These are phyloP conservation scores for Linaria vulgaris DNA, from an alignment of 257 asterid species.

Conservation along the genomic window DNA sequence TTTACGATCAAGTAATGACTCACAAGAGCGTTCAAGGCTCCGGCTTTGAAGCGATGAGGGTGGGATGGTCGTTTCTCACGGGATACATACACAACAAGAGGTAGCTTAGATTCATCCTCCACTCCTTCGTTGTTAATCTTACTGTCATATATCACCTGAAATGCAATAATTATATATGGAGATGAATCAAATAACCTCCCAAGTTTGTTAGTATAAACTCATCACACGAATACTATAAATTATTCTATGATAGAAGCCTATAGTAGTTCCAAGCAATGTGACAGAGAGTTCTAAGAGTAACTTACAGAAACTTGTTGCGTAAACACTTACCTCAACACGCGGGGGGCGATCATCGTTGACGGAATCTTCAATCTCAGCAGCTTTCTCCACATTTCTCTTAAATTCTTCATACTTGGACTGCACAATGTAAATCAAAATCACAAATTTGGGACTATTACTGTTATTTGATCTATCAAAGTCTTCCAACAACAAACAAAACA, in stretches of 20 bases:
- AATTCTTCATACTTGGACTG: conserved; percentile 60
- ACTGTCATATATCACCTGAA: conserved; percentile 61
- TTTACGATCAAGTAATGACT: conserved; percentile 4
- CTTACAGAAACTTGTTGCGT: too few species aligned
- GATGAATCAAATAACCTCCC: too few species aligned
- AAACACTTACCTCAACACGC: conserved; percentile 47
- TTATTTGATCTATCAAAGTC: neutral
- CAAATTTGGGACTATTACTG: too few species aligned
- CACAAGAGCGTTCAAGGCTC: conserved; percentile 64
- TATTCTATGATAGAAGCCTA: too few species aligned
- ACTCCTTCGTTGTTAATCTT: conserved; percentile 33
- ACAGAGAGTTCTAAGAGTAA: too few species aligned
- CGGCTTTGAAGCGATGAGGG: conserved; percentile 73
- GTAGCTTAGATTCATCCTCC: conserved; percentile 36
- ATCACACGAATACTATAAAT: too few species aligned
- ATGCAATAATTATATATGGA: neutral
- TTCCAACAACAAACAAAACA: neutral
- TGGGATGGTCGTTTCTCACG: conserved; percentile 54
- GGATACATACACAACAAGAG: conserved; percentile 60
- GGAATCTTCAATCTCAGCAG: conserved; percentile 50
- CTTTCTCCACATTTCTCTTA: conserved; percentile 76
- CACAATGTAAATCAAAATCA: conserved; percentile 4
- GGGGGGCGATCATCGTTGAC: conserved; percentile 59
- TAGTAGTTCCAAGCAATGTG: too few species aligned
- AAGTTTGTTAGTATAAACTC: too few species aligned